These are phyloP conservation scores for Anisodus tanguticus DNA, from an alignment of 257 asterid species.

Conservation along the genomic window DNA sequence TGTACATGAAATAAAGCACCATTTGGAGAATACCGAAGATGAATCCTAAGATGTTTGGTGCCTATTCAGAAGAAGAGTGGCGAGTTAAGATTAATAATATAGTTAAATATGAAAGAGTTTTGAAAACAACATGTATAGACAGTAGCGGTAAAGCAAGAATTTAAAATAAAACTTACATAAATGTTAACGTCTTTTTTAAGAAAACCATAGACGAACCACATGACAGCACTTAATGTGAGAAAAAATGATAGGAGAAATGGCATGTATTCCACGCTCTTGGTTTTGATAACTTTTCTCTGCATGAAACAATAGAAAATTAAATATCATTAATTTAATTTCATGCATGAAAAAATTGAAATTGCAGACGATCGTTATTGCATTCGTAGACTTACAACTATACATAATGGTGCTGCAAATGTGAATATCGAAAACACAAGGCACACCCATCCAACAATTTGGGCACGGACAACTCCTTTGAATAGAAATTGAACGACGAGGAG, in stretches of 20 bases:
- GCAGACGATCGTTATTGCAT: neutral
- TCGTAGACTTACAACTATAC: conserved; percentile 49
- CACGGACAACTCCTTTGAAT: conserved; percentile 44
- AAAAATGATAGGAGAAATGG: conserved; percentile 67
- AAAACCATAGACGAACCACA: conserved; percentile 72
- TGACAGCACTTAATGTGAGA: conserved; percentile 69
- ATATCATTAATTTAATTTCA: neutral
- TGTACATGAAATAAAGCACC: conserved; percentile 52
- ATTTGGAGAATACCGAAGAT: conserved; percentile 59
- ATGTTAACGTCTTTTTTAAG: conserved; percentile 42
- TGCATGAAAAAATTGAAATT: neutral
- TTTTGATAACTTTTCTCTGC: conserved; percentile 62
- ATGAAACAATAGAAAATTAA: neutral
- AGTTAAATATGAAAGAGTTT: too few relatives aligned
- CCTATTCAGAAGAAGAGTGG: conserved; percentile 23
- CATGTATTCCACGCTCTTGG: conserved; percentile 77
- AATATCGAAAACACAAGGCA: conserved; percentile 52
- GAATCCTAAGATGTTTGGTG: conserved; percentile 71
- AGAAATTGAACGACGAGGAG: conserved; percentile 47
- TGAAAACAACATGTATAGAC: neutral
- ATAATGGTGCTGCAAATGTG: conserved; percentile 61
- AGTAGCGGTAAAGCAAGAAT: neutral
- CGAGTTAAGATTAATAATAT: neutral
- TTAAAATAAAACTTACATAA: conserved; percentile 50
- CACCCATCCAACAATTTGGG: conserved; percentile 56